Conservation (phyloP, 2,329 filamentous ascomycete genomes). For the Lachnum nothofagi region DNA sequence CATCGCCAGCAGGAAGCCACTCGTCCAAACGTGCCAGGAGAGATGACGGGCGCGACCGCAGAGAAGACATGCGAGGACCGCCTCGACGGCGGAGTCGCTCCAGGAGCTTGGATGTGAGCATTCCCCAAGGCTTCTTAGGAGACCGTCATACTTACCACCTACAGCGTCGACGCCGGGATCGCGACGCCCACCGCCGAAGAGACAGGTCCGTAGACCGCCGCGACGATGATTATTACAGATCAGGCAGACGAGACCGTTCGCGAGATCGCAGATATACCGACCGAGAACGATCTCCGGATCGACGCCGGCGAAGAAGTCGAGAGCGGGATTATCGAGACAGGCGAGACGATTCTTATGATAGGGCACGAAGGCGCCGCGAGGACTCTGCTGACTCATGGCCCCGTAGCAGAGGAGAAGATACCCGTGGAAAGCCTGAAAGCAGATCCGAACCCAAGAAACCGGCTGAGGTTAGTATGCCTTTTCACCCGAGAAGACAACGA, state of each 20-base stretch:
- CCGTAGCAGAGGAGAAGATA: conserved; percentile 62
- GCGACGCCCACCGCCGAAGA: conserved; percentile 58
- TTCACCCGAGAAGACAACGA: not conserved
- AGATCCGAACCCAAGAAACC: conserved; percentile 46
- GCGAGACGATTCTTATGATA: conserved; percentile 70
- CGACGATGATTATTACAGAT: conserved; percentile 61
- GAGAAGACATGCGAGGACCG: conserved; percentile 45
- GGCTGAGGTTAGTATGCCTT: conserved; percentile 50
- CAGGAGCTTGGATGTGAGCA: conserved; percentile 57
- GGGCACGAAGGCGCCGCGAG: conserved; percentile 58
- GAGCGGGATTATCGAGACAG: conserved; percentile 64
- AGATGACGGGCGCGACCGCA: conserved; percentile 45
- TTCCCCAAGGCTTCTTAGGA: conserved; percentile 15
- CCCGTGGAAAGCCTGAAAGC: conserved; percentile 48
- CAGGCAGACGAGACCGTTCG: conserved; percentile 56
- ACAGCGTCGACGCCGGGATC: conserved; percentile 57
- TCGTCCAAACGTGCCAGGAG: conserved; percentile 55
- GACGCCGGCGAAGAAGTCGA: conserved; percentile 56
- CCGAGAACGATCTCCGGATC: conserved; percentile 53
- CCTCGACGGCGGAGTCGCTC: conserved; percentile 53
- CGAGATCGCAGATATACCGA: conserved; percentile 58
- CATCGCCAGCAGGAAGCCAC: conserved; percentile 85
- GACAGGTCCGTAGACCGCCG: conserved; percentile 65
- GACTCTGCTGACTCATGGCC: conserved; percentile 66
- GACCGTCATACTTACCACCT: conserved; percentile 37